Evolutionary conservation across 2,329 filamentous ascomycete genomes (phyloP), one percentile per base, ranked within the genome.

Genomic region (Saccharata proteae): DNA sequence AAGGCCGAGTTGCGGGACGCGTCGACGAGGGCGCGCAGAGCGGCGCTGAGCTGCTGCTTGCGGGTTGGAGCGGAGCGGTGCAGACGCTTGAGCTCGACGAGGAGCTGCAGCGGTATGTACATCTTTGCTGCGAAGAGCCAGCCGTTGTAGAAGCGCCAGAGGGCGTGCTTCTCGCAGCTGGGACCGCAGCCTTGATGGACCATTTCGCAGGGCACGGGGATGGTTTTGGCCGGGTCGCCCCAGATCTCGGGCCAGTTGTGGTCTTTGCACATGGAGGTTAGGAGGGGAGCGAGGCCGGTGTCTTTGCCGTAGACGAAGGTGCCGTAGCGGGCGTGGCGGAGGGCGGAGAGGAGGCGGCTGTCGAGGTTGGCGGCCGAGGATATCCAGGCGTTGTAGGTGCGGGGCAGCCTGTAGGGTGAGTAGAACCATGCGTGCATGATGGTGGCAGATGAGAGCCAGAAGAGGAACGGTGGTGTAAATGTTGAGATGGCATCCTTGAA

Each of bases 391-490:
- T 75, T 77, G 58, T 92, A 92, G 23, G 76, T 67, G 16, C 61
- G 65, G 2, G 84, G 84, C 2, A 93, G 66, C 13, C 71, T 67
- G 20, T 71, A 64, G 0, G 83, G 81, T 7, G 64, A 53, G 58
- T 88, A 93, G 51, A 92, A 77, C 80, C 81, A 93, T 12, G 81
- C 71, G 78, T 81, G 88, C 84, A 92, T 93, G 42, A 92, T 77
- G 21, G 82, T 59, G 14, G 76, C 78, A 22, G 71, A 75, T 13
- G 80, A 85, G 19, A 67, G 53, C 26, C 78, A 73, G 52, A 93
- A 92, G 12, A 86, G 58, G 5, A 69, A 57, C 4, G 80, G 71
- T 47, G 88, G 79, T n/a, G 72, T 61, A 21, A 72, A 50, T 16
- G 47, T 45, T 16, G 59, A 52, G 6, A 27, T 16, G 9, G 11